Percentiles rank a stretch among this genome's conserved stretches.
Conservation (phyloP, 1,284 basidiomycete genomes). For the Puccinia coronata region DNA sequence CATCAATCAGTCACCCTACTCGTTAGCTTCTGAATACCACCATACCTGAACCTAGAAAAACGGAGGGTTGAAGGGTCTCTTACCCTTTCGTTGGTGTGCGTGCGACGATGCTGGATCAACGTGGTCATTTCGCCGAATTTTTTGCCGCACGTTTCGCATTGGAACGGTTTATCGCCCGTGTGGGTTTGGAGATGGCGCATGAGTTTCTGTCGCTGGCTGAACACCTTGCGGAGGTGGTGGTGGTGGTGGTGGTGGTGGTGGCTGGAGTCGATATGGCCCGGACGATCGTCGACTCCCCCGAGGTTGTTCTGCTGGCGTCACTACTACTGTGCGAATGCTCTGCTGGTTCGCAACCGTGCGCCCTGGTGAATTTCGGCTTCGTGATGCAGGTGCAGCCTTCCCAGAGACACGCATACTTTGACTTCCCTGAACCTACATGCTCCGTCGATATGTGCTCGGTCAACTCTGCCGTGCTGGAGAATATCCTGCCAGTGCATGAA, state of each 20-base stretch:
- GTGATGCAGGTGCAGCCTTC: slow-evolving; percentile 53
- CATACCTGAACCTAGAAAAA: too few species aligned
- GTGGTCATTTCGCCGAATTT: slow-evolving; percentile 58
- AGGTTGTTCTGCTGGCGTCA: background rate
- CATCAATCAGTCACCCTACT: background rate
- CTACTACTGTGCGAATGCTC: background rate
- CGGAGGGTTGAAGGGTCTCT: too few species aligned
- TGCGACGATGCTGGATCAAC: slow-evolving; percentile 58
- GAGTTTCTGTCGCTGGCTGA: slow-evolving; percentile 58
- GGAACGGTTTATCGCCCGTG: slow-evolving; percentile 56
- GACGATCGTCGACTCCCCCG: slow-evolving; percentile 19
- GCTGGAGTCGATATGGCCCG: background rate
- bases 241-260: too few species aligned
- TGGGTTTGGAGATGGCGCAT: slow-evolving; percentile 55
- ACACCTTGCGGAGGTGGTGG: slow-evolving; percentile 52
- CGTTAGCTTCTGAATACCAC: background rate
- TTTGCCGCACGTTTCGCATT: slow-evolving; percentile 53
- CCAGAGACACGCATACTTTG: slow-evolving; percentile 57
- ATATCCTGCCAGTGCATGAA: slow-evolving; percentile 39
- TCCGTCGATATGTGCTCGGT: slow-evolving; percentile 56
- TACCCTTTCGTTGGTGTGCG: slow-evolving; percentile 56
- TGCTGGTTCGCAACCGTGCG: too few species aligned
- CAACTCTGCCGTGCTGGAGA: slow-evolving; percentile 54
- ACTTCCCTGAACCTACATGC: slow-evolving; percentile 58
- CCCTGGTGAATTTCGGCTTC: background rate